Base-by-base conservation (phyloP, 1,284 basidiomycete species). In the Ustanciosporium gigantosporum region DNA sequence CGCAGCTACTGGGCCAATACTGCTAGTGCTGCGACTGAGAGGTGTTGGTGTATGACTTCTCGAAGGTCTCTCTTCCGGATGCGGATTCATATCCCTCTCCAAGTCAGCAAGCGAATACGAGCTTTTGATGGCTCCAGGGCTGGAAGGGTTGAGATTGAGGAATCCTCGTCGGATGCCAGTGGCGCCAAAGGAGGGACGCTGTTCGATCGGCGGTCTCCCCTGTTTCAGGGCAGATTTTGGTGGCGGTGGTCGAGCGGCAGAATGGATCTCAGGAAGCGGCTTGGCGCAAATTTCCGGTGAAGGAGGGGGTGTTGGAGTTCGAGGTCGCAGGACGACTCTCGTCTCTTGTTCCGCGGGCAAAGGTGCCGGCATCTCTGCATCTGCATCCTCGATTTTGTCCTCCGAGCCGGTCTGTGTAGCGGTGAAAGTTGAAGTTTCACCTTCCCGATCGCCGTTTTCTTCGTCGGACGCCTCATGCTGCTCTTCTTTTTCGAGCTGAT, bases 401-500 rank as follows among this genome's bases (percentile, higher is more conserved):
- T 41, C 16, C 7, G 36, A 22, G 17, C 15, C 16, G 4, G 23
- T n/a, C 19, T 19, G 8, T 6, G 47, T 15, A n/a, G 11, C 21
- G 16, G n/a, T 3, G 20, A 32, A 25, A 7, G 19, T 25, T n/a
- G n/a, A n/a, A n/a, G n/a, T n/a, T n/a, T n/a, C n/a, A n/a, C n/a
- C n/a, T 6, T 34, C 41, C 31, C 22, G n/a, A 5, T 44, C 38
- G 13, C 40, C 27, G 6, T 47, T 41, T n/a, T 45, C 40, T 38
- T 51, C 49, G 19, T 44, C 27, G 11, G 31, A 37, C 17, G 40
- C 45, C 15, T 65, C 50, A 0, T 58, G 37, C 17, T 51, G 53
- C 17, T 68, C 70, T 29, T 71, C 66, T 24, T 45, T 32, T 41
- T 77, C 73, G 23, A 74, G 46, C 48, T 62, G 32, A 20, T 39